A percentile compares a stretch with the other conserved stretches of the same genome.
Evolutionary conservation across 23 red algal genomes (phyloP).

Genomic region (Agarophyton chilense): DNA sequence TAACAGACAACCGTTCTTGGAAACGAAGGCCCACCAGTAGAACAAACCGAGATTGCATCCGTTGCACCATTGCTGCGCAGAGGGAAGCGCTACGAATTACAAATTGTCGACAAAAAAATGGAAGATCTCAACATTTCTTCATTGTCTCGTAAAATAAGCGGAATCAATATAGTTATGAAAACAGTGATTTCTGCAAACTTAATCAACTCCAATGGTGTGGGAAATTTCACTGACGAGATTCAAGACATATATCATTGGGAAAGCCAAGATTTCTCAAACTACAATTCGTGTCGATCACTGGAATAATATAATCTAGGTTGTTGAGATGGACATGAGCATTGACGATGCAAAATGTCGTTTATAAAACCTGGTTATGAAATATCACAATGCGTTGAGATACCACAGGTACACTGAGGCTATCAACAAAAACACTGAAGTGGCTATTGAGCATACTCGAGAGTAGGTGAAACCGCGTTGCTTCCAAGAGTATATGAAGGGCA

Average conservation of each 20-base stretch:
- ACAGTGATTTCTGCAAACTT: too few relatives aligned
- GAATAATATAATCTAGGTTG: neutral
- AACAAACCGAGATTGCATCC: neutral
- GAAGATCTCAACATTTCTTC: conserved; percentile 24
- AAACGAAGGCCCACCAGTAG: neutral
- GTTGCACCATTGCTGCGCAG: neutral
- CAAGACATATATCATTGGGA: too few relatives aligned
- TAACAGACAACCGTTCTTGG: neutral
- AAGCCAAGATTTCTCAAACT: neutral
- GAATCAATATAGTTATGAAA: neutral
- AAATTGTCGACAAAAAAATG: conserved; percentile 28
- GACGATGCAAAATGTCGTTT: conserved; percentile 11
- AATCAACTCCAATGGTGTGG: too few relatives aligned
- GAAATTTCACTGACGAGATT: too few relatives aligned
- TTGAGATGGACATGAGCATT: conserved; percentile 25
- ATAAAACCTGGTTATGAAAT: neutral
- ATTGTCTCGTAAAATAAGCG: neutral
- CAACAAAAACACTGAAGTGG: conserved; percentile 14
- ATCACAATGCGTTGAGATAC: neutral
- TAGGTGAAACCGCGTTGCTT: neutral
- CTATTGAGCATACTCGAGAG: conserved; percentile 6
- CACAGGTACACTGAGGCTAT: neutral
- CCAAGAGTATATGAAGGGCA: neutral
- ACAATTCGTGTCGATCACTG: neutral
- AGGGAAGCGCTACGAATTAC: conserved; percentile 4